A percentile compares a stretch with the other conserved stretches of the same genome.
phyloP scores from a whole-genome alignment of 2,329 filamentous ascomycete genomes.

The Basipetospora chlamydospora region DNA sequence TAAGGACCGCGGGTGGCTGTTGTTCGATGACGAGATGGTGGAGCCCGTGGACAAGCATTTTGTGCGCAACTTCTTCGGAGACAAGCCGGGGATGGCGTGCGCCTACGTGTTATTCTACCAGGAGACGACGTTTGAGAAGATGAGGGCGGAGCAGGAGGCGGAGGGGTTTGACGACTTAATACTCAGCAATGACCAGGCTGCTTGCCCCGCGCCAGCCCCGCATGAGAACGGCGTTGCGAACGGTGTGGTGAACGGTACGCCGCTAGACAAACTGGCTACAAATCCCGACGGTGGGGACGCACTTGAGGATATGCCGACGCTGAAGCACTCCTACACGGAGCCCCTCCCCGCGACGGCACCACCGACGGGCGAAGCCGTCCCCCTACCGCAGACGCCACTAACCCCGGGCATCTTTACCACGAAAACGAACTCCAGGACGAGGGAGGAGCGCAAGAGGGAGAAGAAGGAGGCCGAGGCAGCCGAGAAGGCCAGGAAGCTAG shows the following conservation, averaged over 20 bases:
- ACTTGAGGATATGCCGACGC: conserved; percentile 33
- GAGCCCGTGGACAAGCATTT: conserved; percentile 96
- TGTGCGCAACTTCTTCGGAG: conserved; percentile 93
- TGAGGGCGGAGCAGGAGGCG: conserved; percentile 65
- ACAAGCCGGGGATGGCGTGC: conserved; percentile 78
- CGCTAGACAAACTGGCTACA: neutral
- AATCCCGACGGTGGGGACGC: conserved; percentile 18
- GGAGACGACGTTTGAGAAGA: conserved; percentile 60
- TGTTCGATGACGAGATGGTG: conserved; percentile 98
- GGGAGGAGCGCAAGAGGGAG: conserved; percentile 48
- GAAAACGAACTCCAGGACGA: conserved; percentile 22
- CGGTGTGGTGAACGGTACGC: conserved; percentile 18
- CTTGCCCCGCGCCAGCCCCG: conserved; percentile 32
- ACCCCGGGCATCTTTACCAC: conserved; percentile 4
- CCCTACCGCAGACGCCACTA: conserved; percentile 10
- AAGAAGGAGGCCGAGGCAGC: conserved; percentile 51
- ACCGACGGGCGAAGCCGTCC: conserved; percentile 5
- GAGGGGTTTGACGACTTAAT: conserved; percentile 54
- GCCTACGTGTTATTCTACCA: conserved; percentile 98
- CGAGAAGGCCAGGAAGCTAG: conserved; percentile 43
- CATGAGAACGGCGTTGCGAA: conserved; percentile 30
- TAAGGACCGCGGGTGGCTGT: conserved; percentile 82
- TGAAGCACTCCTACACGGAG: conserved; percentile 54
- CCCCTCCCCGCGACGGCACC: conserved; percentile 20
- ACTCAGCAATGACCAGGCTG: conserved; percentile 40